Conservation (phyloP, 495 filamentous ascomycete species). For the Collariella sp. region DNA sequence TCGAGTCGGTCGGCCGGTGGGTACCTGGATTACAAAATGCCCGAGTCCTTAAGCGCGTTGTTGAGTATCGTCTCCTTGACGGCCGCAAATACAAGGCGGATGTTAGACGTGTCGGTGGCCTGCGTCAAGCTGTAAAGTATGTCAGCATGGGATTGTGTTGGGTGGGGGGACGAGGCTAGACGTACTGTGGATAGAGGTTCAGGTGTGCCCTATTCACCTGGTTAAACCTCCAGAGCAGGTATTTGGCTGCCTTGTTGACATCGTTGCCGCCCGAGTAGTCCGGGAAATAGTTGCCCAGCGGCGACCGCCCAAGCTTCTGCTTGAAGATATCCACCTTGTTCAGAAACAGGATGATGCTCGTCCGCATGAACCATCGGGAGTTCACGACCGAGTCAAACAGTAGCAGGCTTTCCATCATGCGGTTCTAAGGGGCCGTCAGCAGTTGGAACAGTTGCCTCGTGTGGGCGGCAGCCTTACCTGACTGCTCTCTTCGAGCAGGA, state of each 20-base stretch:
- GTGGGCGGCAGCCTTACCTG: slow-evolving; percentile 51
- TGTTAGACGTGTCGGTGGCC: slow-evolving; percentile 97
- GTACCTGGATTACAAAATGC: slow-evolving; percentile 68
- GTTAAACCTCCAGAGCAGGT: slow-evolving; percentile 95
- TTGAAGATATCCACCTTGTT: slow-evolving; percentile 99
- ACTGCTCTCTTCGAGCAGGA: slow-evolving; percentile 90
- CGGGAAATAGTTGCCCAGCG: slow-evolving; percentile 88
- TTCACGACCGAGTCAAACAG: slow-evolving; percentile 99
- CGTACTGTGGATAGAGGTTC: slow-evolving; percentile 96
- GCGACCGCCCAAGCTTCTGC: slow-evolving; percentile 80
- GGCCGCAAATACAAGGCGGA: slow-evolving; percentile 92
- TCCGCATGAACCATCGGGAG: slow-evolving; percentile 97
- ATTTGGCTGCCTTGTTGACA: slow-evolving; percentile 95
- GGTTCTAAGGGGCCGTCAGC: slow-evolving; percentile 55
- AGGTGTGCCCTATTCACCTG: slow-evolving; percentile 95
- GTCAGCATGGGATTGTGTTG: slow-evolving; percentile 27
- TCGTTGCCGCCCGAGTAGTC: slow-evolving; percentile 97
- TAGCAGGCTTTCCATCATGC: slow-evolving; percentile 96
- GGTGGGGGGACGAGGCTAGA: neutral
- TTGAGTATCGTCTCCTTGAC: slow-evolving; percentile 98
- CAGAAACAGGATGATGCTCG: slow-evolving; percentile 95
- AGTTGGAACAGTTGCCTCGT: neutral
- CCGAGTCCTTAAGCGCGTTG: slow-evolving; percentile 95
- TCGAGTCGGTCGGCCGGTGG: neutral
- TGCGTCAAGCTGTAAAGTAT: slow-evolving; percentile 68